Percentiles rank a stretch among this genome's conserved stretches.
Conservation (phyloP, 2,329 filamentous ascomycete genomes). For the Fusarium mexicanum region DNA sequence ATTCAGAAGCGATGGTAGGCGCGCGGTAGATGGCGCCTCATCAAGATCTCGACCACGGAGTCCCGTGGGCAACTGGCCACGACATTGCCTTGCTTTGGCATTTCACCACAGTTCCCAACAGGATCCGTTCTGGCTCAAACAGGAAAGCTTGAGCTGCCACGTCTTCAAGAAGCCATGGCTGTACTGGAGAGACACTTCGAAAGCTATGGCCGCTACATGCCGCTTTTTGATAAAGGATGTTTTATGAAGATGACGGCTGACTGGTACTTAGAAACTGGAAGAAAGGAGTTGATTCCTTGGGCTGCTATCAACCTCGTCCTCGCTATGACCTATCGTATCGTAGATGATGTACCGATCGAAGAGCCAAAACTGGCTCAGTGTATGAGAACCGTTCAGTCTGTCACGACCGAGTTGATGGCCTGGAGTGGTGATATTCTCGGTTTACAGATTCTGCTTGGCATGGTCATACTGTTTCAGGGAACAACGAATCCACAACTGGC, state of each 20-base stretch:
- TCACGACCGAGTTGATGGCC: background rate
- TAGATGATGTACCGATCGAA: background rate
- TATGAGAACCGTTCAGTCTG: background rate
- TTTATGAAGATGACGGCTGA: background rate
- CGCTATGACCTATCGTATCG: background rate
- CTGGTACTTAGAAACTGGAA: background rate
- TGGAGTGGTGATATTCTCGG: background rate
- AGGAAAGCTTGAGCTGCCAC: background rate
- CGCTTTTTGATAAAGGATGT: background rate
- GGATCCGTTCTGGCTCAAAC: background rate
- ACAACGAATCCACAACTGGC: background rate
- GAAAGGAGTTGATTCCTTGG: background rate
- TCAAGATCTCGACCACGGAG: background rate
- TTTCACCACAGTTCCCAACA: background rate
- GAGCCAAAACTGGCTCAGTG: background rate
- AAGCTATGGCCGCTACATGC: background rate
- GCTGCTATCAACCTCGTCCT: background rate
- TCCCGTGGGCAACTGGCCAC: background rate
- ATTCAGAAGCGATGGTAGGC: background rate
- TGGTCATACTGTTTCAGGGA: background rate
- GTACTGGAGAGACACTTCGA: background rate
- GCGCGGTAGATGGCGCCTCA: background rate
- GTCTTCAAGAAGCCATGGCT: background rate
- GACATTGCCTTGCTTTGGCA: background rate
- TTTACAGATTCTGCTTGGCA: background rate